Evolutionary conservation across 2,329 filamentous ascomycete genomes (phyloP), one percentile per base, ranked within the genome.

Genomic region (Alternaria angustiovoidea): DNA sequence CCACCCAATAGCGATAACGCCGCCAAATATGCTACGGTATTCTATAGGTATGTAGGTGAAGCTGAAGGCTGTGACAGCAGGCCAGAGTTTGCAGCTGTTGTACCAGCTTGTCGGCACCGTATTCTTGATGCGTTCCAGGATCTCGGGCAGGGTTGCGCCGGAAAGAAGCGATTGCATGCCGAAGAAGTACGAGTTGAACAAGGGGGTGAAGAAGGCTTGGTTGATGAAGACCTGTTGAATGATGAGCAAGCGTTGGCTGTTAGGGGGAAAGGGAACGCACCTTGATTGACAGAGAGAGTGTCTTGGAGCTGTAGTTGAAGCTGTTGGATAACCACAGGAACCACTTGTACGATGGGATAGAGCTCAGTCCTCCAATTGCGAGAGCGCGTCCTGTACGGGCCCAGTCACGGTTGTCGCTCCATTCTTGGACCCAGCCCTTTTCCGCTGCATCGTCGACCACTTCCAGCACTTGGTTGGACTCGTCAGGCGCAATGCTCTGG

Each of bases 51-150:
- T 82, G 71, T 92, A 95, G n/a, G 90, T 88, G 73, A 97, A 96
- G 77, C 86, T 94, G 74, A 97, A 89, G 0, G 93, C 93, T 14
- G 91, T 96, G 16, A 96, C 90, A 0, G 88, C 88, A 0, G 94
- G 94, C 94, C 94, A 97, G 24, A 97, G 79, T 81, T 96, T 96
- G 76, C 89, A 88, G 61, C 89, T 91, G 76, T 95, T 97, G 73
- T 88, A 77, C 73, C 92, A 87, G 73, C 89, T 93, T 24, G 85
- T 84, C 0, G 93, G 93, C 0, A 97, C 90, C 0, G 93, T 94
- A 59, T 88, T 84, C 67, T 85, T 86, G 60, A 97, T 84, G 53
- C 92, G 88, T 69, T 91, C 87, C 77, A 87, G 86, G 1, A 90
- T 86, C 56, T 92, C 89, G 7, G 80, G 74, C 1, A 88, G 73